Percentiles rank a stretch among this genome's conserved stretches.
These are phyloP conservation scores for Tritrichomonas foetus DNA, from an alignment of 208 protist genomes.

Conservation along the genomic window DNA sequence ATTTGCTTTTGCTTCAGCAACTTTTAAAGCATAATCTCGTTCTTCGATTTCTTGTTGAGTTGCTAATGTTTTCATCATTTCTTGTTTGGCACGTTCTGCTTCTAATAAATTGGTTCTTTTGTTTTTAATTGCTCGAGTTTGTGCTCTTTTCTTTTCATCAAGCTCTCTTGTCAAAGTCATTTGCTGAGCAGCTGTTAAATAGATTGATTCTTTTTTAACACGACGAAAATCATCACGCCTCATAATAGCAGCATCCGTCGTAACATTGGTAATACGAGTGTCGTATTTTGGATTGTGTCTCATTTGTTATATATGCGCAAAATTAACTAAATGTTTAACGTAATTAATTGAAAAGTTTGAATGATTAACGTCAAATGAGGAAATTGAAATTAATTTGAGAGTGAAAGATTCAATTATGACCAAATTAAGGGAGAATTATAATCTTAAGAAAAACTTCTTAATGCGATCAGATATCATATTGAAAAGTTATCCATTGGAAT, in stretches of 20 bases:
- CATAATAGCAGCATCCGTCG: background rate
- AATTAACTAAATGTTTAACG: too few species aligned
- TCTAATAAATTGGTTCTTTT: background rate
- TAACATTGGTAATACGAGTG: background rate
- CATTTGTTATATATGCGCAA: too few species aligned
- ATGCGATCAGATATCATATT: too few species aligned
- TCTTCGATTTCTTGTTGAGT: background rate
- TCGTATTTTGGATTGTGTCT: background rate
- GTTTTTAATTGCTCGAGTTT: background rate
- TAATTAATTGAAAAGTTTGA: too few species aligned
- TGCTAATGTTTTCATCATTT: background rate
- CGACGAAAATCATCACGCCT: background rate
- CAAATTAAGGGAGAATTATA: too few species aligned
- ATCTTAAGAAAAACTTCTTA: too few species aligned
- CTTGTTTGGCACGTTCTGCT: background rate
- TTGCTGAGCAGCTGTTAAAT: background rate
- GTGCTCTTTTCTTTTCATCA: background rate
- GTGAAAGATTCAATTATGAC: too few species aligned
- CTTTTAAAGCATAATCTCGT: background rate
- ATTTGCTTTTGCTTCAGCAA: slow-evolving; percentile 3
- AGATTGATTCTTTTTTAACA: background rate
- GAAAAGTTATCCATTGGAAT: too few species aligned
- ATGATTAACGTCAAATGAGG: too few species aligned
- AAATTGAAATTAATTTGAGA: too few species aligned
- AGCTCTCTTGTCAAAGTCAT: background rate